phyloP scores from a whole-genome alignment of 1,139 yeast genomes.

The Saccharomyces hybrid region DNA sequence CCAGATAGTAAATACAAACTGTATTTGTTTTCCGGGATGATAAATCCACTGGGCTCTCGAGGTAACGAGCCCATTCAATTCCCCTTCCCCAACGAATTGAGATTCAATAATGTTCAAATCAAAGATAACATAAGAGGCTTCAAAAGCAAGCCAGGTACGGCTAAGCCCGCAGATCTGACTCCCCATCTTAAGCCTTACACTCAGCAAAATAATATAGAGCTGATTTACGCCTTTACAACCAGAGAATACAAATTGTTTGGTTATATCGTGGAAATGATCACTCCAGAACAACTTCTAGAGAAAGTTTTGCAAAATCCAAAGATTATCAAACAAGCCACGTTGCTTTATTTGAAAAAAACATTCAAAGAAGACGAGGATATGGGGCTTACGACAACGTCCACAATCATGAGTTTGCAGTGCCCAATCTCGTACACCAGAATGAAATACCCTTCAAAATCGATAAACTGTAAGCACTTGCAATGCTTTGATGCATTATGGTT shows the following conservation, averaged over 20 bases:
- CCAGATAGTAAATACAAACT: conserved; percentile 32
- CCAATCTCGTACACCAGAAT: conserved; percentile 58
- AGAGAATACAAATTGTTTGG: conserved; percentile 42
- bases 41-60: conserved; percentile 17
- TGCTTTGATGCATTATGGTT: conserved; percentile 64
- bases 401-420: conserved; percentile 52
- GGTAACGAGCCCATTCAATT: conserved; percentile 25
- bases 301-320: conserved; percentile 37
- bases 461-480: conserved; percentile 56
- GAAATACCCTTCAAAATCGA: conserved; percentile 52
- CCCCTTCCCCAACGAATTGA: conserved; percentile 48
- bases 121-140: conserved; percentile 50
- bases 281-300: conserved; percentile 36
- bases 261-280: conserved; percentile 45
- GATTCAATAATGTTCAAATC: conserved; percentile 40
- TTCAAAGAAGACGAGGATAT: conserved; percentile 43
- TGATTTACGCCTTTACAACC: conserved; percentile 48
- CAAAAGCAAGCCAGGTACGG: conserved; percentile 54
- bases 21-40: conserved; percentile 42
- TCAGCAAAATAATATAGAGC: conserved; percentile 37
- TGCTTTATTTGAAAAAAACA: conserved; percentile 36
- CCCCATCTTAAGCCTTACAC: conserved; percentile 34
- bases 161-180: conserved; percentile 61
- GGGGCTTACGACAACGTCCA: conserved; percentile 49
- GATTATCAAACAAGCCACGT: conserved; percentile 43